Base-by-base conservation (phyloP, 2,329 filamentous ascomycete species). In the Colletotrichum musicola region DNA sequence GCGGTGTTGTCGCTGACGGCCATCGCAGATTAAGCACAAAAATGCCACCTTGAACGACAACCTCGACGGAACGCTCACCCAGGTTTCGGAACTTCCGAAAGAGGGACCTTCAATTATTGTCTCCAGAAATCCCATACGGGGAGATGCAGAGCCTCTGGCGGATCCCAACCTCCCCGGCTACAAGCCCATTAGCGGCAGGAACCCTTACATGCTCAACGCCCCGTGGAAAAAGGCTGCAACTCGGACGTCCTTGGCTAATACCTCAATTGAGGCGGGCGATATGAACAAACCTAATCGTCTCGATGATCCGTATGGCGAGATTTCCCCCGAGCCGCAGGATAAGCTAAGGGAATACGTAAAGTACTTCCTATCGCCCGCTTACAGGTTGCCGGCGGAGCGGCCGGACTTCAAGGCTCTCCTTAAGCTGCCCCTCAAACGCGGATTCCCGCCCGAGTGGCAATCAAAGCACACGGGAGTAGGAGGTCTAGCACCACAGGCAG, bases 21-120 rank as follows among this genome's bases (percentile, higher is more conserved):
- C 10, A n/a, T 14, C 44, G 56, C 46, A 75, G 73, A 16, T n/a
- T 49, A 40, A 62, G 42, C 62, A 78, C 61, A 64, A 64, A 40
- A 64, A 57, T n/a, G 49, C 18, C 1, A 56, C 68, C 9, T 75
- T 81, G 53, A 82, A 83, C 30, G 81, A 83, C 60, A 83, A 83
- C 30, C 72, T 73, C 3, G 81, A 83, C 10, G 81, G 81, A 3
- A 83, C 81, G 0, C 58, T 83, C 10, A 75, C 78, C 16, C 68
- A 75, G 10, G 47, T 80, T 3, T 72, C 72, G 10, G 49, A 47
- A 25, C 68, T 71, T 14, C 42, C 46, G 13, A 67, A 51, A 50
- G 46, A 22, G 14, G 25, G 6, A 3, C 67, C 65, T 10, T 67
- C 70, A 1, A 71, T 76, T 3, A 68, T 79, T 14, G 69, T 77